phyloP scores from a whole-genome alignment of 208 protist genomes.

The Leishmania mexicana region DNA sequence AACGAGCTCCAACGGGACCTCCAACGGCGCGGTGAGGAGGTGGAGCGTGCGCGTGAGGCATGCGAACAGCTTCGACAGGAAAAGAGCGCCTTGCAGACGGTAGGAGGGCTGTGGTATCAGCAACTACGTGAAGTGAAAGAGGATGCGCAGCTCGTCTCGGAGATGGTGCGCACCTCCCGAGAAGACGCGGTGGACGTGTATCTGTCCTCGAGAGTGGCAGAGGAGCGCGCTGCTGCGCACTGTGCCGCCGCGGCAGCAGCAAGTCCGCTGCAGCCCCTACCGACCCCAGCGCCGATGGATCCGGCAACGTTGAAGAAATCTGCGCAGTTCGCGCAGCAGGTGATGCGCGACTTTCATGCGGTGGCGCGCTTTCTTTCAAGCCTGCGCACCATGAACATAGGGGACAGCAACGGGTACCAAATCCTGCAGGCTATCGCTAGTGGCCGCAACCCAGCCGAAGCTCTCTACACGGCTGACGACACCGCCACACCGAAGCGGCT shows the following conservation, averaged over 20 bases:
- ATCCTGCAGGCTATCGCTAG: conserved; percentile 48
- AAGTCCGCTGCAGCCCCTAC: background rate
- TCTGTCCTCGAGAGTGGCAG: conserved; percentile 20
- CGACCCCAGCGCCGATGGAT: conserved; percentile 3
- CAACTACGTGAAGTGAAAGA: conserved; percentile 68
- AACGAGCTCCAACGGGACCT: conserved; percentile 47
- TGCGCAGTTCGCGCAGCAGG: conserved; percentile 61
- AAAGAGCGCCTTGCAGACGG: conserved; percentile 30
- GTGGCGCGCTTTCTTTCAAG: conserved; percentile 65
- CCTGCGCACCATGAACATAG: conserved; percentile 77
- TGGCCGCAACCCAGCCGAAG: conserved; percentile 35
- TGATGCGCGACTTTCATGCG: conserved; percentile 68
- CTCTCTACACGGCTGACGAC: conserved; percentile 32
- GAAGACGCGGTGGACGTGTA: conserved; percentile 61
- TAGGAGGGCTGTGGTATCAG: conserved; percentile 38
- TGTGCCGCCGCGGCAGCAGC: conserved; percentile 13
- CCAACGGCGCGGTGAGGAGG: conserved; percentile 28
- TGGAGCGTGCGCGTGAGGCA: conserved; percentile 37
- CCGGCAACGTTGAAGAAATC: conserved; percentile 24
- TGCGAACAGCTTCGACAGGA: conserved; percentile 43
- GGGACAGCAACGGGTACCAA: conserved; percentile 46
- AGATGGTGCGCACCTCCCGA: conserved; percentile 56
- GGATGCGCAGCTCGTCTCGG: conserved; percentile 73
- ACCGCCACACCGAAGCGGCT: conserved; percentile 20
- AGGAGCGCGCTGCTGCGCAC: conserved; percentile 18